A percentile compares a stretch with the other conserved stretches of the same genome.
These are phyloP conservation scores for Magnusiomyces clavatus DNA, from an alignment of 1,139 yeast species.

Conservation along the genomic window DNA sequence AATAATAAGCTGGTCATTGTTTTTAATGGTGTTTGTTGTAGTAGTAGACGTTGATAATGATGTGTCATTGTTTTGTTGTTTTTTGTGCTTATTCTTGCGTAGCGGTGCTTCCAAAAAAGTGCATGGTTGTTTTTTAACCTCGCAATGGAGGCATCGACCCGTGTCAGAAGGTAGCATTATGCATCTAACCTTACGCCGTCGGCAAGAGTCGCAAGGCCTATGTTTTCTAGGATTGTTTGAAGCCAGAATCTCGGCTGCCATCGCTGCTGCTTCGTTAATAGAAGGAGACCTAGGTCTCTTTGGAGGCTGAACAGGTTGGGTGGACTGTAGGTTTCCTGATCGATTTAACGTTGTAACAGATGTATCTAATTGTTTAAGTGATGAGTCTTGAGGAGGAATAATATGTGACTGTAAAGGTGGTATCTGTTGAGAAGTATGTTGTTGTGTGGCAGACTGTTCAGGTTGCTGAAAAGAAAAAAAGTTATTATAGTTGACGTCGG, in stretches of 20 bases:
- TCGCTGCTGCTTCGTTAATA: slow-evolving; percentile 13
- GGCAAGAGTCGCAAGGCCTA: slow-evolving; percentile 28
- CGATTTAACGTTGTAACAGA: background rate
- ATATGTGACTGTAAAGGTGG: background rate
- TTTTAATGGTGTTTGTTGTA: background rate
- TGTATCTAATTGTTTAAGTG: background rate
- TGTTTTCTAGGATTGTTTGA: slow-evolving; percentile 6
- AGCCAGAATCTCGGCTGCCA: slow-evolving; percentile 15
- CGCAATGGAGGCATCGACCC: slow-evolving; percentile 30
- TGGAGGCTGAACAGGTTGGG: too few species aligned
- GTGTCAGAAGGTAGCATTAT: slow-evolving; percentile 30
- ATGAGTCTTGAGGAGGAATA: background rate
- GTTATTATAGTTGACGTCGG: too few species aligned
- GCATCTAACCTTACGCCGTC: slow-evolving; percentile 33
- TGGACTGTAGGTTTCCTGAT: too few species aligned
- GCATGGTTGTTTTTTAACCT: slow-evolving; percentile 29
- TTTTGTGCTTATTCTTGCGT: slow-evolving; percentile 17
- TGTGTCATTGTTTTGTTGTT: slow-evolving; percentile 8
- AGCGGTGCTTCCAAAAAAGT: slow-evolving; percentile 30
- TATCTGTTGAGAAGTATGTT: background rate
- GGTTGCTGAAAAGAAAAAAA: too few species aligned
- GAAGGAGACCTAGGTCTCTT: background rate
- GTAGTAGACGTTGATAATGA: slow-evolving; percentile 2
- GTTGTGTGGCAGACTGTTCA: too few species aligned
- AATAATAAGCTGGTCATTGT: background rate